Conservation (phyloP, 2,329 filamentous ascomycete genomes). For the Furcasterigmium furcatum region DNA sequence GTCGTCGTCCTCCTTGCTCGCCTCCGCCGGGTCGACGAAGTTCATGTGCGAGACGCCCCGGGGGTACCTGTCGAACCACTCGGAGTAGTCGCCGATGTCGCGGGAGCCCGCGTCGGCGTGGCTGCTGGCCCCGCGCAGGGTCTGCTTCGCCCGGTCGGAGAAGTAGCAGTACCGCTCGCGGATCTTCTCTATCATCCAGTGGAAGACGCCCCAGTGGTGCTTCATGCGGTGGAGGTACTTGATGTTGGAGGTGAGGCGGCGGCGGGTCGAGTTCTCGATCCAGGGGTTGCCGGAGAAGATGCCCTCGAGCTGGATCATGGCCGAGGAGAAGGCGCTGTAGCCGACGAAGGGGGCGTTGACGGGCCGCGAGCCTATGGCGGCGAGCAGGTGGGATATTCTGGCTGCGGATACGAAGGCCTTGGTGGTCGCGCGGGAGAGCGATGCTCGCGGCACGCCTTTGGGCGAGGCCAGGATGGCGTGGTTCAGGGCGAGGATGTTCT, state of each 20-base stretch:
- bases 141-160: constrained; percentile 73
- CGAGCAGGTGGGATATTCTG: constrained; percentile 79
- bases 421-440: constrained; percentile 70
- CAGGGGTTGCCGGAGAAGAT: constrained; percentile 81
- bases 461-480: constrained; percentile 77
- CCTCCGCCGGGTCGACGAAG: constrained; percentile 70
- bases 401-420: constrained; percentile 82
- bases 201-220: constrained; percentile 97
- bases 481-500: constrained; percentile 87
- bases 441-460: constrained; percentile 68
- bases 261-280: constrained; percentile 75
- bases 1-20: constrained; percentile 69
- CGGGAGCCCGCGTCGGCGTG: constrained; percentile 45
- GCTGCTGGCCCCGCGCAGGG: constrained; percentile 42
- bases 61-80: constrained; percentile 96
- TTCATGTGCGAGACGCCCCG: constrained; percentile 84
- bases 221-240: constrained; percentile 93
- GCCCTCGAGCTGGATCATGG: constrained; percentile 89
- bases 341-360: constrained; percentile 90
- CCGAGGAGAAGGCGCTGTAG: constrained; percentile 90
- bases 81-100: constrained; percentile 87
- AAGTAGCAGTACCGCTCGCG: constrained; percentile 84
- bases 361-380: constrained; percentile 74
- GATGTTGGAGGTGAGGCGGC: constrained; percentile 82
- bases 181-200: constrained; percentile 91